Percentiles rank a stretch among this genome's conserved stretches.
These are phyloP conservation scores for Podaxis sp. DNA, from an alignment of 768 basidiomycete species.

Conservation along the genomic window DNA sequence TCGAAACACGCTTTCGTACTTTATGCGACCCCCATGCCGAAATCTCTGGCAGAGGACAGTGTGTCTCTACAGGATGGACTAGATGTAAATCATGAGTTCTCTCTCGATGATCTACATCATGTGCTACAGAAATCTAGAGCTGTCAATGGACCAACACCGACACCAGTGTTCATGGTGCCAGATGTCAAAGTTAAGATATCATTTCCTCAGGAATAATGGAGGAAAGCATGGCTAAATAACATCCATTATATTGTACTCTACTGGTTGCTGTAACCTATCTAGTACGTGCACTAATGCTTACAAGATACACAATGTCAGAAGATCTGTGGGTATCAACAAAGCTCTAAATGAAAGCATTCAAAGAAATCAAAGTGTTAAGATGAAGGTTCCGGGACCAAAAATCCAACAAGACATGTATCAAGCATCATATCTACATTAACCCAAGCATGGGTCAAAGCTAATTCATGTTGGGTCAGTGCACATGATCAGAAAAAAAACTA, in stretches of 20 bases:
- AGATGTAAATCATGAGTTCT: background rate
- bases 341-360: background rate
- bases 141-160: background rate
- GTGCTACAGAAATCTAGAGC: background rate
- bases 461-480: background rate
- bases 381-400: conserved; percentile 70
- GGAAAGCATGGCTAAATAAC: background rate
- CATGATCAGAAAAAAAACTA: background rate
- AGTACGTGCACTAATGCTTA: background rate
- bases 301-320: background rate
- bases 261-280: background rate
- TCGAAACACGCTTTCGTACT: conserved; percentile 40
- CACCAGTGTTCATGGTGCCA: background rate
- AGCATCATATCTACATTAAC: conserved; percentile 97
- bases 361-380: conserved; percentile 10
- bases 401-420: conserved; percentile 88
- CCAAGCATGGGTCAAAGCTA: conserved; percentile 93
- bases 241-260: background rate
- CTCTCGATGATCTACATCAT: background rate
- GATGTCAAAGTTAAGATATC: background rate
- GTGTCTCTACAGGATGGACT: background rate
- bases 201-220: background rate
- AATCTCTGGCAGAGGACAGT: background rate
- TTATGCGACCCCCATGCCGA: conserved; percentile 25
- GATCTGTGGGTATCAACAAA: background rate